Evolutionary conservation across 2,329 filamentous ascomycete genomes (phyloP).

Genomic region (Sclerotinia trifoliorum): DNA sequence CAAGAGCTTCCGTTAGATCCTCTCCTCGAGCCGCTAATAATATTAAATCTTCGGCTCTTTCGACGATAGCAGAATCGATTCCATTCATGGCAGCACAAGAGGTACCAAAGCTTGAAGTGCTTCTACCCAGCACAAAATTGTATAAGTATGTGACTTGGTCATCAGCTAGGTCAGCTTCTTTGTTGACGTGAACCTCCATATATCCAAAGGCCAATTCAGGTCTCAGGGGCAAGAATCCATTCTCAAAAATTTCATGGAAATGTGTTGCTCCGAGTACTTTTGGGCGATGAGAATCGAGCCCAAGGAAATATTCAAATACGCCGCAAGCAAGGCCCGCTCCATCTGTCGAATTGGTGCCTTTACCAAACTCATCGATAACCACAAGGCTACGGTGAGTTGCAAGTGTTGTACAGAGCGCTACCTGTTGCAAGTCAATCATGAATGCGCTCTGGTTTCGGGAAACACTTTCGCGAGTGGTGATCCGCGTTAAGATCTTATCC

Average conservation of each 20-base stretch:
- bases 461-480: constrained; percentile 69
- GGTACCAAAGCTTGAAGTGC: constrained; percentile 79
- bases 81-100: constrained; percentile 86
- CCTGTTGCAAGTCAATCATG: constrained; percentile 81
- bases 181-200: constrained; percentile 68
- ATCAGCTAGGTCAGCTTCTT: constrained; percentile 49
- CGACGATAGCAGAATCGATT: constrained; percentile 67
- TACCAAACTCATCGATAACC: constrained; percentile 89
- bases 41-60: constrained; percentile 73
- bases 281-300: constrained; percentile 48
- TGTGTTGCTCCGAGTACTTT: constrained; percentile 63
- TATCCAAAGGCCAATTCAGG: constrained; percentile 59
- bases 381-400: constrained; percentile 76
- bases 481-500: constrained; percentile 86
- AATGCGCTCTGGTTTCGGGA: constrained; percentile 61
- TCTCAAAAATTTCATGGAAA: constrained; percentile 71
- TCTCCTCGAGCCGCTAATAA: constrained; percentile 68
- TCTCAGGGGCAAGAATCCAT: constrained; percentile 52
- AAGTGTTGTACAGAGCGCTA: constrained; percentile 71
- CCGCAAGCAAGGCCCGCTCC: constrained; percentile 59
- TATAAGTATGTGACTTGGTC: constrained; percentile 75
- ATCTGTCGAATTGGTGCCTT: constrained; percentile 58
- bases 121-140: constrained; percentile 64
- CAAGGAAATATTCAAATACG: constrained; percentile 56
- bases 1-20: constrained; percentile 67